These are phyloP conservation scores for Penicillium sp. DNA, from an alignment of 2,329 filamentous ascomycete genomes.

Conservation along the genomic window DNA sequence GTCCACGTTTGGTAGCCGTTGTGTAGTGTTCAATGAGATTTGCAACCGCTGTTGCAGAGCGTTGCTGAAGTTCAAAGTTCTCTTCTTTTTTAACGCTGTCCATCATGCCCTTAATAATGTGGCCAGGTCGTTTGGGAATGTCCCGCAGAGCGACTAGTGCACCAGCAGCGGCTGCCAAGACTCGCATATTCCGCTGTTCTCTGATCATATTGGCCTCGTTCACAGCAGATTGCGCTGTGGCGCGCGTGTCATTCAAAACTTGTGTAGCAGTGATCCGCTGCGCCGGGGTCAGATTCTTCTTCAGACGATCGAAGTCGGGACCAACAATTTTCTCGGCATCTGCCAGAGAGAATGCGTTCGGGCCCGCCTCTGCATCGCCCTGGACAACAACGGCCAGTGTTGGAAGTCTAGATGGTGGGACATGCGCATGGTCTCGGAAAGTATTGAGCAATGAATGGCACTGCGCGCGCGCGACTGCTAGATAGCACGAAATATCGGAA, in stretches of 20 bases:
- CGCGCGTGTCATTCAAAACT: conserved; percentile 73
- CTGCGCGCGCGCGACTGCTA: conserved; percentile 85
- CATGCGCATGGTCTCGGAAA: conserved; percentile 87
- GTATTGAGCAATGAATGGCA: conserved; percentile 86
- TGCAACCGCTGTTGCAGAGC: conserved; percentile 81
- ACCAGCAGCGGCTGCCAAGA: conserved; percentile 81
- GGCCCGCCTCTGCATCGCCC: conserved; percentile 86
- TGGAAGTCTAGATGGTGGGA: conserved; percentile 72
- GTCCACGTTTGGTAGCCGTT: conserved; percentile 71
- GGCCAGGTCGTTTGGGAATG: conserved; percentile 88
- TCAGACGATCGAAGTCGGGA: conserved; percentile 82
- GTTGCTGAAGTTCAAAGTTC: conserved; percentile 79
- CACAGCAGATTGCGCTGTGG: conserved; percentile 68
- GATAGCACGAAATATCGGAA: conserved; percentile 82
- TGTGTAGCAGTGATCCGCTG: conserved; percentile 81
- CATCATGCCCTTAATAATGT: conserved; percentile 95
- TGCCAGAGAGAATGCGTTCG: conserved; percentile 82
- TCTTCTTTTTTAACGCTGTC: conserved; percentile 96
- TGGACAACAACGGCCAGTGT: conserved; percentile 86
- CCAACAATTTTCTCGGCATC: conserved; percentile 85
- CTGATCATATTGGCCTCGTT: conserved; percentile 77
- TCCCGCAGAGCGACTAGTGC: conserved; percentile 83
- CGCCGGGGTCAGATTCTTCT: conserved; percentile 82
- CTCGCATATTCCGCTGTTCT: conserved; percentile 76
- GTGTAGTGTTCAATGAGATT: conserved; percentile 84